Evolutionary conservation across 2,329 filamentous ascomycete species (phyloP).

Genomic region (Metarhizium robertsii): DNA sequence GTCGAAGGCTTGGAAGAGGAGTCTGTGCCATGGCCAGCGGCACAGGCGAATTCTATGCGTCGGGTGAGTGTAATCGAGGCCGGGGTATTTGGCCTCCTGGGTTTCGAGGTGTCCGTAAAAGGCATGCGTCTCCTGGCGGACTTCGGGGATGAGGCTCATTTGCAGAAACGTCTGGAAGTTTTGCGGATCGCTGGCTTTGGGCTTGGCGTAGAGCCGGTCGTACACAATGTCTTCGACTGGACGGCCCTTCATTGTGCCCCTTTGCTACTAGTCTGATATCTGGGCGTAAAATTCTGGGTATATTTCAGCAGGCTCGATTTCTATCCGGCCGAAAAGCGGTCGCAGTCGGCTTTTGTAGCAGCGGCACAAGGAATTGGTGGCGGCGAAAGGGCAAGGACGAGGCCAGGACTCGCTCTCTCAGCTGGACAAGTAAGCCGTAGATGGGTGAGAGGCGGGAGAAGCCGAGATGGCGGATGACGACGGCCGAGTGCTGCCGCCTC

Average conservation of each 20-base stretch:
- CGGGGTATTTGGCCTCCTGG: slow-evolving; percentile 72
- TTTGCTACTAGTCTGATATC: background rate
- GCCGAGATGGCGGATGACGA: background rate
- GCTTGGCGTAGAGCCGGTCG: slow-evolving; percentile 62
- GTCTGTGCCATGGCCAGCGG: slow-evolving; percentile 67
- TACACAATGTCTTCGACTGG: slow-evolving; percentile 65
- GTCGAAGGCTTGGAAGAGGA: slow-evolving; percentile 70
- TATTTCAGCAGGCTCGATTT: background rate
- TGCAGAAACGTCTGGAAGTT: slow-evolving; percentile 63
- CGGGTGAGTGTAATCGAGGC: slow-evolving; percentile 65
- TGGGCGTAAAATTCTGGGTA: background rate
- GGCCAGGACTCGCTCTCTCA: no score
- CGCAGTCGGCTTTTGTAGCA: background rate
- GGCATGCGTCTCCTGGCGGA: slow-evolving; percentile 66
- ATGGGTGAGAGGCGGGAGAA: background rate
- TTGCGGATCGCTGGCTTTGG: slow-evolving; percentile 57
- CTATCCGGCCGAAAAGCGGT: background rate
- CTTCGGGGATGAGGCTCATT: slow-evolving; percentile 64
- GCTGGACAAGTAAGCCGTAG: no score
- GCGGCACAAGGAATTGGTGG: no score
- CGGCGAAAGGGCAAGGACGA: no score
- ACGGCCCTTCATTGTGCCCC: slow-evolving; percentile 56
- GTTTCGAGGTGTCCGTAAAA: slow-evolving; percentile 76
- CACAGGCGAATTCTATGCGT: slow-evolving; percentile 70
- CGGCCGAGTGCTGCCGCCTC: no score